Evolutionary conservation across 2,329 filamentous ascomycete genomes (phyloP).

Genomic region (Thermomyces lanuginosus): DNA sequence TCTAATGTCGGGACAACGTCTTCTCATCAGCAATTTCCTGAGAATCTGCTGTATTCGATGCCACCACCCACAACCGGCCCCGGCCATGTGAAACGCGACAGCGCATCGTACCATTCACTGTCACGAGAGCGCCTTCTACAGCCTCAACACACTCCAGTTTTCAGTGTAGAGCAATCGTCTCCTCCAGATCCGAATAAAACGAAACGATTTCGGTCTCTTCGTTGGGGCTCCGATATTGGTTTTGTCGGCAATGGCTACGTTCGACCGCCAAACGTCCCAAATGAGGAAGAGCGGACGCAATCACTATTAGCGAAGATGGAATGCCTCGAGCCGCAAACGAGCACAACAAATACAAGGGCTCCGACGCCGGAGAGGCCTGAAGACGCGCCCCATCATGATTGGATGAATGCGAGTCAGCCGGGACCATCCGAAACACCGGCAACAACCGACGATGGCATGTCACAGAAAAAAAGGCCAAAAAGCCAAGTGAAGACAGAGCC

Average conservation of each 20-base stretch:
- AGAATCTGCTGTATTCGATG: too few relatives aligned
- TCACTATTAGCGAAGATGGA: slow-evolving; percentile 40
- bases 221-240: slow-evolving; percentile 53
- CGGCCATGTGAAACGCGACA: too few relatives aligned
- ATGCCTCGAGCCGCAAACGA: slow-evolving; percentile 42
- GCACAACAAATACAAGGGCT: slow-evolving; percentile 43
- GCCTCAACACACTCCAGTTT: slow-evolving; percentile 22
- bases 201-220: slow-evolving; percentile 30
- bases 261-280: slow-evolving; percentile 40
- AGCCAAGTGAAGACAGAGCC: slow-evolving; percentile 26
- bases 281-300: slow-evolving; percentile 40
- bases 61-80: too few relatives aligned
- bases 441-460: slow-evolving; percentile 11
- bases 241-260: slow-evolving; percentile 48
- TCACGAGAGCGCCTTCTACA: slow-evolving; percentile 12
- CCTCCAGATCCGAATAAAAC: slow-evolving; percentile 22
- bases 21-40: too few relatives aligned
- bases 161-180: slow-evolving; percentile 20
- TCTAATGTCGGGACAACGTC: slow-evolving; percentile 15
- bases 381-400: slow-evolving; percentile 6
- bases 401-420: slow-evolving; percentile 7
- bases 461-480: slow-evolving; percentile 19
- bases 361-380: slow-evolving; percentile 35
- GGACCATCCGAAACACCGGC: slow-evolving; percentile 5
- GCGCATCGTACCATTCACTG: too few relatives aligned